These are phyloP conservation scores for Theileria parva DNA, from an alignment of 169 alveolate species.

Conservation along the genomic window DNA sequence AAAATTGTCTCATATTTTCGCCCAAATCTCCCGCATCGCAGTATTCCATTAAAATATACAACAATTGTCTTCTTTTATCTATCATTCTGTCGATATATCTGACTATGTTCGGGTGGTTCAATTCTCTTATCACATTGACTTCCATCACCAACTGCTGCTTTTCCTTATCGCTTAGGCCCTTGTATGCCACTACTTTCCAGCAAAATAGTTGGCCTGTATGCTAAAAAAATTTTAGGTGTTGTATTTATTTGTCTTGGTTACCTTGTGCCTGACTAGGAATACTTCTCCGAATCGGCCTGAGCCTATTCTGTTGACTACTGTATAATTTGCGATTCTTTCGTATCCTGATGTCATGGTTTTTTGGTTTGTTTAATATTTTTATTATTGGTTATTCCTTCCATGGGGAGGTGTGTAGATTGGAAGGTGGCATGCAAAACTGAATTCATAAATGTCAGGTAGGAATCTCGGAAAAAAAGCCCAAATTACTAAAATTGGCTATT, in stretches of 20 bases:
- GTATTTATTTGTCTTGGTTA: conserved; percentile 14
- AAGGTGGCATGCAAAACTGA: conserved; percentile 2
- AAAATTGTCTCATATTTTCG: conserved; percentile 85
- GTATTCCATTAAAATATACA: conserved; percentile 93
- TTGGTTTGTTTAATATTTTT: background rate
- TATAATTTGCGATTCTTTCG: conserved; percentile 76
- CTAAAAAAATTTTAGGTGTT: background rate
- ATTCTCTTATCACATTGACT: conserved; percentile 93
- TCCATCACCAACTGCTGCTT: conserved; percentile 94
- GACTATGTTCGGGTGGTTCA: conserved; percentile 92
- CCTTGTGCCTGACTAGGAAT: conserved; percentile 84
- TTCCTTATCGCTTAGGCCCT: conserved; percentile 92
- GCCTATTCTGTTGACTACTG: conserved; percentile 82
- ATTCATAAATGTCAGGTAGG: background rate
- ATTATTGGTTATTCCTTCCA: conserved; percentile 1
- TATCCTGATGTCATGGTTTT: conserved; percentile 63
- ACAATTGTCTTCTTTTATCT: conserved; percentile 87
- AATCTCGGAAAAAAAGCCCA: background rate
- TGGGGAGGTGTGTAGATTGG: conserved; percentile 15
- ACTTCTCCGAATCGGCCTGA: conserved; percentile 90
- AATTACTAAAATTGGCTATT: too few species aligned
- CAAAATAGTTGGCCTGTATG: conserved; percentile 84
- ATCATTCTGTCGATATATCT: conserved; percentile 92
- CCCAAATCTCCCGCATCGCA: conserved; percentile 97
- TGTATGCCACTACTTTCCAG: conserved; percentile 94